phyloP scores from a whole-genome alignment of 169 alveolate genomes.

The Toxoplasma gondii region DNA sequence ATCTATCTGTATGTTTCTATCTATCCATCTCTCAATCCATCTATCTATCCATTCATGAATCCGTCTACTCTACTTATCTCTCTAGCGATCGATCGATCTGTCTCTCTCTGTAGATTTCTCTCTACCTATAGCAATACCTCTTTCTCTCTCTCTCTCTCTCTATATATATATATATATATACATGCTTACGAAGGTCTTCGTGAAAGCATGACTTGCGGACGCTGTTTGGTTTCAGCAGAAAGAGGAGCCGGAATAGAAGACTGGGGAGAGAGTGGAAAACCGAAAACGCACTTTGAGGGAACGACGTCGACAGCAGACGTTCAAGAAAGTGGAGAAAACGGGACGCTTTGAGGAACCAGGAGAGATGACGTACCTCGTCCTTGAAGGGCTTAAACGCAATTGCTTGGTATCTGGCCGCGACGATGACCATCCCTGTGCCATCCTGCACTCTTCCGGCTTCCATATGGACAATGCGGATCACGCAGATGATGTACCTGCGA shows the following conservation, averaged over 20 bases:
- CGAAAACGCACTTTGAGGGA: not conserved
- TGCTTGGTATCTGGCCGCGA: conserved; percentile 90
- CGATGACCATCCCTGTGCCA: conserved; percentile 92
- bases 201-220: too few species aligned
- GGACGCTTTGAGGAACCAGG: too few species aligned
- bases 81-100: not conserved
- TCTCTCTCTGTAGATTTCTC: too few species aligned
- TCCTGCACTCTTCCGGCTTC: conserved; percentile 93
- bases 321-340: not conserved
- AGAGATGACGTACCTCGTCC: conserved; percentile 86
- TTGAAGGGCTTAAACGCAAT: conserved; percentile 90
- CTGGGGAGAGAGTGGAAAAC: not conserved
- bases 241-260: too few species aligned
- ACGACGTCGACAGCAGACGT: not conserved
- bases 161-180: too few species aligned
- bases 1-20: not conserved
- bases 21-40: not conserved
- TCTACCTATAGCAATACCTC: too few species aligned
- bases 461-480: conserved; percentile 86
- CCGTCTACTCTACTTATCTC: not conserved
- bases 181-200: too few species aligned
- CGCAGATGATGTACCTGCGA: conserved; percentile 90
- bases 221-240: too few species aligned
- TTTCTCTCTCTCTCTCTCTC: too few species aligned
- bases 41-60: not conserved